Evolutionary conservation across 441 rosid species (phyloP), one percentile per base, ranked within the genome.

Genomic region (Adansonia madagascariensis): DNA sequence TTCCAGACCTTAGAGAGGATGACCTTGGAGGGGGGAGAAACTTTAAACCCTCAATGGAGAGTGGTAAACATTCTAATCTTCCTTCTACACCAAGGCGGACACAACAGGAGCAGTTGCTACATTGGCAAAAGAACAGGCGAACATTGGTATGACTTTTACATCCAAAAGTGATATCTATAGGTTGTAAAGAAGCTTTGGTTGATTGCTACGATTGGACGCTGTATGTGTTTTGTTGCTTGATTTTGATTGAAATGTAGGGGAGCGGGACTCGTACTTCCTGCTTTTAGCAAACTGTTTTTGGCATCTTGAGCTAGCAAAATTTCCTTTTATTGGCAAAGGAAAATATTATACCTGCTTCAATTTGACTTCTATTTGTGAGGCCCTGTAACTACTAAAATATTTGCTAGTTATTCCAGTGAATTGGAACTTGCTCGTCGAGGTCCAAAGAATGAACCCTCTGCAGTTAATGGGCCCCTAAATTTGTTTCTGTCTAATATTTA

Each of bases 91-190:
- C 86, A 55, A 88, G 59, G 82, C 80, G 90, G 50, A 87, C 91
- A 55, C 91, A 87, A 77, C 90, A 87, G 77, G 91, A 88, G 76
- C 91, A 88, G 78, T 83, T 84, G 75, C 84, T 84, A 77, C 89
- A 88, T 73, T 88, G 91, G 91, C 90, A 88, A 84, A 84, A 85
- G 85, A 88, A 86, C 79, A 85, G 91, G 82, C 81, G 90, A 79
- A 83, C 83, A 73, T 81, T 88, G 85, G 91, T 88, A 83, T 81
- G 80, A 75, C 74, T 74, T 74, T 60, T 15, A 59, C 75, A 55
- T 71, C 57, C 50, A 11, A 44, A 24, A 47, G 49, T 60, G 57
- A 46, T 62, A 27, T 62, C 60, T 75, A 53, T 35, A 72, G 49
- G 61, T n/a, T 75, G 57, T 6, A n/a, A 31, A 71, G 79, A 68